Conservation (phyloP, 805 yeast species). For the Lachancea thermotolerans region DNA sequence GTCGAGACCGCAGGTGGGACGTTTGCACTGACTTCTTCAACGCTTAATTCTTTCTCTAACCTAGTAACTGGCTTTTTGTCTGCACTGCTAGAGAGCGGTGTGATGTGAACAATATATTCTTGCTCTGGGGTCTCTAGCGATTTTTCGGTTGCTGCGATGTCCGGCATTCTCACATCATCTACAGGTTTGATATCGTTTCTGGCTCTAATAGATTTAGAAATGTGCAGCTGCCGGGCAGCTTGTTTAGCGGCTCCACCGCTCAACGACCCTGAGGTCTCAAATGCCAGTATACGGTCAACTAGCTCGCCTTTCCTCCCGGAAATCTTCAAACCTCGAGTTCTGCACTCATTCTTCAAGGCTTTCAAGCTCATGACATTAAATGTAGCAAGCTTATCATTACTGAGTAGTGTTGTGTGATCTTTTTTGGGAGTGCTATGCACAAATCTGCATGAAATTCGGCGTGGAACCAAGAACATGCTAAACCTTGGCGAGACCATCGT, state of each 20-base stretch:
- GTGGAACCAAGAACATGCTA: not conserved
- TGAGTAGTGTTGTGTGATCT: constrained; percentile 21
- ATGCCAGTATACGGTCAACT: constrained; percentile 31
- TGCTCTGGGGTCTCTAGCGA: constrained; percentile 35
- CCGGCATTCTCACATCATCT: constrained; percentile 48
- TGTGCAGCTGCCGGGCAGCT: constrained; percentile 8
- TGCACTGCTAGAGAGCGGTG: constrained; percentile 45
- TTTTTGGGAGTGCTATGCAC: constrained; percentile 29
- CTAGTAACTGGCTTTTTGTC: constrained; percentile 33
- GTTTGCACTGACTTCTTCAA: not conserved
- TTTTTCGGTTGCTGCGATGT: constrained; percentile 20
- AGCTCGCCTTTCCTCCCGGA: constrained; percentile 58
- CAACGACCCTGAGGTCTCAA: constrained; percentile 10
- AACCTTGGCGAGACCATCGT: not conserved
- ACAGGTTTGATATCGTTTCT: constrained; percentile 55
- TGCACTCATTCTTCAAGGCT: constrained; percentile 52
- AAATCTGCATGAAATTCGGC: constrained; percentile 7
- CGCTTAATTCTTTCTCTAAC: constrained; percentile 20
- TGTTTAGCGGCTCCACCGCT: not conserved
- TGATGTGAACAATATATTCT: constrained; percentile 39
- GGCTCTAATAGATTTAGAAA: constrained; percentile 25
- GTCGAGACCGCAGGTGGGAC: constrained; percentile 9
- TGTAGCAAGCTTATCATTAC: constrained; percentile 19
- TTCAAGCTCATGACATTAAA: constrained; percentile 42
- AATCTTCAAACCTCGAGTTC: constrained; percentile 50